Percentiles rank a stretch among this genome's conserved stretches.
phyloP scores from a whole-genome alignment of 2,329 filamentous ascomycete species.

The Calonectria leucothoes region DNA sequence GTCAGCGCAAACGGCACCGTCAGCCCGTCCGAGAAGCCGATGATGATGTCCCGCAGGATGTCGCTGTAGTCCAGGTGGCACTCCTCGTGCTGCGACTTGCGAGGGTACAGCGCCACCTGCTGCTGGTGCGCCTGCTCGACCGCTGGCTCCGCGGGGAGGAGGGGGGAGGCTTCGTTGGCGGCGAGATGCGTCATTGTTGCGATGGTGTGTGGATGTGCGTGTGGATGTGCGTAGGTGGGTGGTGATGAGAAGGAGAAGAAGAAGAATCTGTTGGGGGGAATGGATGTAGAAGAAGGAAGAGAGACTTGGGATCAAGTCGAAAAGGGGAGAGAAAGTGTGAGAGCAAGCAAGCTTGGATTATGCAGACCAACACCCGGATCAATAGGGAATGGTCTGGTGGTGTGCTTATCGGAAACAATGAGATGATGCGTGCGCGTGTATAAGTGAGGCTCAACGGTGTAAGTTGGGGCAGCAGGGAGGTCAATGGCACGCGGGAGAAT shows the following conservation, averaged over 20 bases:
- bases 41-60: conserved; percentile 73
- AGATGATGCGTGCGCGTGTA: background rate
- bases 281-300: background rate
- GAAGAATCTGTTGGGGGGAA: no score
- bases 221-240: background rate
- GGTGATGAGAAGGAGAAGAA: background rate
- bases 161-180: conserved; percentile 46
- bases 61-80: conserved; percentile 53
- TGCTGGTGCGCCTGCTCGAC: conserved; percentile 42
- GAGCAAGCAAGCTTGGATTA: background rate
- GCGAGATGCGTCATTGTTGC: conserved; percentile 39
- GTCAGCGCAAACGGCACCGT: conserved; percentile 85
- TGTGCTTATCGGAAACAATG: conserved; percentile 10
- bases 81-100: conserved; percentile 35
- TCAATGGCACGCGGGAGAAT: background rate
- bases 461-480: background rate
- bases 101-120: conserved; percentile 35
- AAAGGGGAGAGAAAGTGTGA: background rate
- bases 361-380: background rate
- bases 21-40: conserved; percentile 82
- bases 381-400: background rate
- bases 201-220: background rate
- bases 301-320: background rate
- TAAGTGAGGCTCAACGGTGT: conserved; percentile 4
- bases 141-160: conserved; percentile 46